Base-by-base conservation (phyloP, 2,329 filamentous ascomycete genomes). In the Esteya vermicola region DNA sequence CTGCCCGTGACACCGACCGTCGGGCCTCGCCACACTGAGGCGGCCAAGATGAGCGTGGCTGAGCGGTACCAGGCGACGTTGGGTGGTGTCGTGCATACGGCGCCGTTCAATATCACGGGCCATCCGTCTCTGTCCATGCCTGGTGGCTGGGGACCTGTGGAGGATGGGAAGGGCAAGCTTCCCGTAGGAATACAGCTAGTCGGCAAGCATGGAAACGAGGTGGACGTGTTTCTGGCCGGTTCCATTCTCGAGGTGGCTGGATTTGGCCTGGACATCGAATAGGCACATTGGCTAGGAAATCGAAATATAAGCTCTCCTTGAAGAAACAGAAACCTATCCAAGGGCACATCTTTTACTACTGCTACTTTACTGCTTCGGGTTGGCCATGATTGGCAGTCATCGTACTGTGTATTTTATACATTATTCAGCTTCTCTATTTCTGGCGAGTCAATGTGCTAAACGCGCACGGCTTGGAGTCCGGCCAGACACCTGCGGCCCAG, bases 41-140 rank as follows among this genome's bases (percentile, higher is more conserved):
- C 23, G 10, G 48, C 50, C 7, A 46, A 49, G 3, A 52, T 52
- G 34, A 50, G 47, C 23, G 54, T 63, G 4, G 53, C 55, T 44
- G 60, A 63, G 13, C 62, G 64, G 47, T 56, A 63, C 39, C 56
- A 57, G 36, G 54, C 59, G 6, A 59, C 62, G 2, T 58, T 71
- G 30, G 64, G 64, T 3, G 57, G 62, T 9, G 62, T 60, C 9
- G 52, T 58, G 42, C 68, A 65, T 40, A 63, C 65, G 0, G 58
- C 56, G 25, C 58, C 61, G 4, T 70, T 70, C 48, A 69, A 71
- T 52, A 49, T 63, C 5, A 68, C 65, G 2, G 67, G 66, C 0
- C 66, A 71, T 52, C 66, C 65, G 4, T 67, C 58, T 0, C 50
- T 71, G 50, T 60, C 55, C 28, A 62, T 72, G 43, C 67, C 67